These are phyloP conservation scores for Psilocybe cyanescens DNA, from an alignment of 768 basidiomycete species.

Conservation along the genomic window DNA sequence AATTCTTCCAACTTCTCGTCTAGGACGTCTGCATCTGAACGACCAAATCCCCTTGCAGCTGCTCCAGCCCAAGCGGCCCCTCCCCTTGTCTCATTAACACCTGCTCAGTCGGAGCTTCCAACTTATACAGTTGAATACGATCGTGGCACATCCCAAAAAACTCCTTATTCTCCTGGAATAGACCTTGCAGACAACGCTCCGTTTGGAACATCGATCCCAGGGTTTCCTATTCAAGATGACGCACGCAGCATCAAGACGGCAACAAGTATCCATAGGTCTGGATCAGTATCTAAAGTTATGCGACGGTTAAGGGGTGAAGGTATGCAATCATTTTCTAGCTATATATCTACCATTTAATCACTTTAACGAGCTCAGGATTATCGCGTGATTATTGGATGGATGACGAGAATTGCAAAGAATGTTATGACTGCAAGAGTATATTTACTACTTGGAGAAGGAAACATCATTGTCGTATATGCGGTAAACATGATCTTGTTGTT, in stretches of 20 bases:
- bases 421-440: conserved; percentile 92
- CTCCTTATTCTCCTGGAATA: conserved; percentile 53
- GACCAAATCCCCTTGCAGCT: conserved; percentile 59
- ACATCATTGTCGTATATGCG: conserved; percentile 98
- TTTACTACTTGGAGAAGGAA: conserved; percentile 96
- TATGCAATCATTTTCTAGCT: conserved; percentile 26
- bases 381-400: conserved; percentile 99
- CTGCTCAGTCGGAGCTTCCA: conserved; percentile 79
- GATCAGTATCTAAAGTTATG: conserved; percentile 91
- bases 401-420: conserved; percentile 93
- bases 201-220: conserved; percentile 83
- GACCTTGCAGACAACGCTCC: conserved; percentile 59
- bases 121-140: conserved; percentile 72
- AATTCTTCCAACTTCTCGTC: conserved; percentile 52
- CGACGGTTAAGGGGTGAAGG: conserved; percentile 91
- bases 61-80: conserved; percentile 68
- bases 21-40: conserved; percentile 52
- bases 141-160: conserved; percentile 41
- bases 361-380: conserved; percentile 52
- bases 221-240: conserved; percentile 92
- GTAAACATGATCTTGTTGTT: conserved; percentile 41
- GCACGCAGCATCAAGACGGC: conserved; percentile 83
- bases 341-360: conserved; percentile 2
- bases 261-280: conserved; percentile 70
- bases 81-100: conserved; percentile 84